Percentiles rank a stretch among this genome's conserved stretches.
phyloP scores from a whole-genome alignment of 2,329 filamentous ascomycete species.

The Raffaelea ambrosiae region DNA sequence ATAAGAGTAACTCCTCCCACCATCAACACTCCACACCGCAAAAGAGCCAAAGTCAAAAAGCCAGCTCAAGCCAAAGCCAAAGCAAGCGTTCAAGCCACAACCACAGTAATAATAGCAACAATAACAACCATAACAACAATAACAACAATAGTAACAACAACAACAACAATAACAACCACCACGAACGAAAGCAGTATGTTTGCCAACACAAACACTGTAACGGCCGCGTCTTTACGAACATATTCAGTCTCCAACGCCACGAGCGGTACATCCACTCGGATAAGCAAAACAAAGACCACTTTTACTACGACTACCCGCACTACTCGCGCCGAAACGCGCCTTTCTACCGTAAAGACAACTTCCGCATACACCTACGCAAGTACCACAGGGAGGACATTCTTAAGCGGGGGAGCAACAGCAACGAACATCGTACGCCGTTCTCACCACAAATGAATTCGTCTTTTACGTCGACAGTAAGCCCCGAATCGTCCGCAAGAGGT shows the following conservation, averaged over 20 bases:
- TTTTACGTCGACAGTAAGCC: too few relatives aligned
- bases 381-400: conserved; percentile 47
- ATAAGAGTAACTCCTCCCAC: too few relatives aligned
- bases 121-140: not conserved
- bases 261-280: conserved; percentile 38
- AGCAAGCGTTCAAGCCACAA: too few relatives aligned
- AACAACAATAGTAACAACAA: not conserved
- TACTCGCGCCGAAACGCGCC: conserved; percentile 36
- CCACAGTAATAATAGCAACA: too few relatives aligned
- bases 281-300: conserved; percentile 31
- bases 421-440: not conserved
- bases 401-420: conserved; percentile 29
- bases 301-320: conserved; percentile 41
- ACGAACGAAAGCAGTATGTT: conserved; percentile 13
- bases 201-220: conserved; percentile 34
- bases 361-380: conserved; percentile 46
- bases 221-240: conserved; percentile 38
- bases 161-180: not conserved
- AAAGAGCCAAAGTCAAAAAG: too few relatives aligned
- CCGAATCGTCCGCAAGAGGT: conserved; percentile 3
- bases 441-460: not conserved
- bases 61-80: too few relatives aligned
- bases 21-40: too few relatives aligned
- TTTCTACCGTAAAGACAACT: conserved; percentile 48
- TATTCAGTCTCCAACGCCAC: conserved; percentile 47